phyloP scores from a whole-genome alignment of 208 protist genomes.

The Trypanosoma conorhini region DNA sequence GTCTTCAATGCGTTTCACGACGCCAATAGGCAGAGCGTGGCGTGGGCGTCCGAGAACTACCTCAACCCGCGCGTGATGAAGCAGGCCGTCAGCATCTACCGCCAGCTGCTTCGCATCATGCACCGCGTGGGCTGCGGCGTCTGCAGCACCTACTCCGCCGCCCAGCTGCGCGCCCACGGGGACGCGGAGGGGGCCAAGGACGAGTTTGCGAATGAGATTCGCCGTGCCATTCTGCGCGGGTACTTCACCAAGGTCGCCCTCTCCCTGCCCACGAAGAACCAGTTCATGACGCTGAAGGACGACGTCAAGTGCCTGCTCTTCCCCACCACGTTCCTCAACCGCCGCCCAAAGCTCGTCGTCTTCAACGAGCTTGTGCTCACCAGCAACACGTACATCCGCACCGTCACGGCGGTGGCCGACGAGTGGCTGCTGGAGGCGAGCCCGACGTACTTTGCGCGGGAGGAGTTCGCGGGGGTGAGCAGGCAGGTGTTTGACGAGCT shows the following conservation, averaged over 20 bases:
- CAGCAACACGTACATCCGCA: conserved; percentile 96
- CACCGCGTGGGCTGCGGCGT: conserved; percentile 50
- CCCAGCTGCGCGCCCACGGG: conserved; percentile 5
- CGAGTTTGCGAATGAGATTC: conserved; percentile 86
- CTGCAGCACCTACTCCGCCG: conserved; percentile 62
- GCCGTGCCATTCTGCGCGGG: conserved; percentile 90
- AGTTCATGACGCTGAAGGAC: conserved; percentile 97
- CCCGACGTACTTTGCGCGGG: conserved; percentile 84
- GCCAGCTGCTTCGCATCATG: conserved; percentile 95
- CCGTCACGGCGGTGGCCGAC: conserved; percentile 93
- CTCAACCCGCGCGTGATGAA: conserved; percentile 95
- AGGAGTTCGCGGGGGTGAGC: conserved; percentile 78
- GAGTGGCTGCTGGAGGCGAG: conserved; percentile 93
- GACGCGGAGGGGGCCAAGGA: conserved; percentile 28
- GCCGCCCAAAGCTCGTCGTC: conserved; percentile 97
- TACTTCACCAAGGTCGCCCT: conserved; percentile 98
- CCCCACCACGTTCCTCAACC: conserved; percentile 89
- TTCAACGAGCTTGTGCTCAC: conserved; percentile 98
- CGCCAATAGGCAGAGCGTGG: conserved; percentile 45
- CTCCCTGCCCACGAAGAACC: conserved; percentile 94
- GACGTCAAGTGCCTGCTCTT: conserved; percentile 94
- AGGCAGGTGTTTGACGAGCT: conserved; percentile 85
- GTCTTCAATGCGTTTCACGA: conserved; percentile 91
- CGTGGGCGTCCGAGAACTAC: conserved; percentile 98
- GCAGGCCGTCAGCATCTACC: conserved; percentile 94